Evolutionary conservation across 2,329 filamentous ascomycete species (phyloP).

Genomic region (Lasiodiplodia hormozganensis): DNA sequence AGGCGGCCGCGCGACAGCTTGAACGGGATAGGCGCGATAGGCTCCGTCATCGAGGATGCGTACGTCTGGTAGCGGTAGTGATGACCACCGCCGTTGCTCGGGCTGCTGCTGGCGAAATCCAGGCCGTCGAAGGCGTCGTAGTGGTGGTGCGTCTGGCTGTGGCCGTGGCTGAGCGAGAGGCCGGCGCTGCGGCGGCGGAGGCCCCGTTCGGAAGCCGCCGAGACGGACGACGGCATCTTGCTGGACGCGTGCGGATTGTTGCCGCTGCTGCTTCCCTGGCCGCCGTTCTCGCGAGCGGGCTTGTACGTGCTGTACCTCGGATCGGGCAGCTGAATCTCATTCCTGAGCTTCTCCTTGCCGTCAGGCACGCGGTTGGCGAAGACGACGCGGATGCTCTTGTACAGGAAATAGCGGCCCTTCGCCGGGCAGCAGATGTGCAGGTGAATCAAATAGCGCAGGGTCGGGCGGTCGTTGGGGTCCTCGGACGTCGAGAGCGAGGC

Average conservation of each 20-base stretch:
- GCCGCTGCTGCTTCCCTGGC: constrained; percentile 31
- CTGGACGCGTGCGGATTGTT: constrained; percentile 33
- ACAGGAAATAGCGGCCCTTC: constrained; percentile 84
- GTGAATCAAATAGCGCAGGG: constrained; percentile 88
- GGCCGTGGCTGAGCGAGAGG: constrained; percentile 42
- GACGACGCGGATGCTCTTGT: constrained; percentile 91
- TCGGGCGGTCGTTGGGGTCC: constrained; percentile 68
- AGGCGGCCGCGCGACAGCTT: constrained; percentile 32
- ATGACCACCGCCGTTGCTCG: too few species aligned
- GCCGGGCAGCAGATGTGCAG: constrained; percentile 89
- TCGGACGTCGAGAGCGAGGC: constrained; percentile 58
- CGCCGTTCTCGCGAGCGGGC: constrained; percentile 56
- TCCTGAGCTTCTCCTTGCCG: constrained; percentile 88
- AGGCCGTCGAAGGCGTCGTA: constrained; percentile 34
- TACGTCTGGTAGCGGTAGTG: too few species aligned
- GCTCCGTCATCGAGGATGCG: constrained; percentile 9
- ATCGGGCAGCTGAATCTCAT: constrained; percentile 88
- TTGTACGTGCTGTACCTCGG: constrained; percentile 88
- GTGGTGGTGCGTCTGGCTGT: constrained; percentile 39
- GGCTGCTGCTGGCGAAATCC: constrained; percentile 15
- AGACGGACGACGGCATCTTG: constrained; percentile 10
- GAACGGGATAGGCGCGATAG: constrained; percentile 37
- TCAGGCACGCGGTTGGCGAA: constrained; percentile 97
- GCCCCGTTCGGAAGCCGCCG: constrained; percentile 36
- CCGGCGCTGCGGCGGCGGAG: constrained; percentile 43